Evolutionary conservation across 805 yeast genomes (phyloP), one percentile per base, ranked within the genome.

Genomic region (Cyberlindnera maritima): DNA sequence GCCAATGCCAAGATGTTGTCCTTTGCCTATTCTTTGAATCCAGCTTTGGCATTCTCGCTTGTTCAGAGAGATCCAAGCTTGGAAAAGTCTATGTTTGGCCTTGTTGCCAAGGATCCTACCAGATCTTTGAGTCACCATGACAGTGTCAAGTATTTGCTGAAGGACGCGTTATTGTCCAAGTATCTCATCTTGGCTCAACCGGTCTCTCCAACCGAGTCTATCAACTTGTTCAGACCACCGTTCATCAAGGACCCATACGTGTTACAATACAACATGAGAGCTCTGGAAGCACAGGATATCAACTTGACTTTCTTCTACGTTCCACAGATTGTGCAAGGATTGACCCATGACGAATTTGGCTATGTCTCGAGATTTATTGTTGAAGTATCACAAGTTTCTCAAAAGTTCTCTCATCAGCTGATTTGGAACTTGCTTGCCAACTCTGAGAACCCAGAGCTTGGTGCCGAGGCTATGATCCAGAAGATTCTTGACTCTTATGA

Each of bases 401-500:
- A 88, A 55, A 71, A 92, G 52, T 94, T 94, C 73, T 91, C 98
- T 0, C 99, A 94, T 66, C 99, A 94, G 67, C 91, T 94, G 54
- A 89, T 94, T 46, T 94, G 99, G 99, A 94, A 94, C 61, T 89
- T 94, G 87, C 68, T 85, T 59, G 98, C 99, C 1, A 94, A 95
- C 62, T 80, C 90, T 52, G 94, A 79, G 66, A 85, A 84, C 56
- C 97, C 88, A 62, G 98, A 92, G 57, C 96, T 92, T 10, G 83
- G 89, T 0, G 72, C 80, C 0, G 74, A 78, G 8, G 94, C 95
- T 4, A 87, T 92, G 28, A 81, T 85, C 53, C 70, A 70, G 9
- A 67, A 72, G 37, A 84, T 94, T 86, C 74, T 81, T 41, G 64
- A 67, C 1, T 71, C 80, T 1, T 88, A 91, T 60, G 72, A 78